These are phyloP conservation scores for Mitosporidium daphniae DNA, from an alignment of 371 early-diverging fungal species.

Conservation along the genomic window DNA sequence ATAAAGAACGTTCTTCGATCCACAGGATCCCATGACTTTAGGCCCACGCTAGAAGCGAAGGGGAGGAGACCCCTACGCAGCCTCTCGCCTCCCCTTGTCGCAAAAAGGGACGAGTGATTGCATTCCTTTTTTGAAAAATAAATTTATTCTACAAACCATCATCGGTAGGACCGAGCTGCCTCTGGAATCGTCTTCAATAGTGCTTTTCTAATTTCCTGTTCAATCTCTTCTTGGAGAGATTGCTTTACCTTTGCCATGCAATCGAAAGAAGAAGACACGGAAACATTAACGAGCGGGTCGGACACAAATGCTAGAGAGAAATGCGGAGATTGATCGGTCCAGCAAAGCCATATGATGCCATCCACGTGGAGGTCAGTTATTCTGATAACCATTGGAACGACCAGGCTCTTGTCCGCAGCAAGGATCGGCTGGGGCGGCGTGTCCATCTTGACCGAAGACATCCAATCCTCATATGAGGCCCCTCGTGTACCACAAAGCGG, in stretches of 20 bases:
- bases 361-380: conserved; percentile 44
- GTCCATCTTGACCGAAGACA: too few relatives aligned
- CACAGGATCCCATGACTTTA: too few relatives aligned
- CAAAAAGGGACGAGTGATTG: too few relatives aligned
- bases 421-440: conserved; percentile 26
- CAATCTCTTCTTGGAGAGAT: conserved; percentile 55
- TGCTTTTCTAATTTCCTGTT: conserved; percentile 47
- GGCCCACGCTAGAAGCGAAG: too few relatives aligned
- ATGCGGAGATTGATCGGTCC: conserved; percentile 53
- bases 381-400: conserved; percentile 66
- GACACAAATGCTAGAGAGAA: conserved; percentile 75
- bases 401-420: conserved; percentile 52
- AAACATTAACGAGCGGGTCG: conserved; percentile 59
- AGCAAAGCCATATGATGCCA: conserved; percentile 60
- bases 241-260: conserved; percentile 33
- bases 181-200: too few relatives aligned
- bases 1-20: too few relatives aligned
- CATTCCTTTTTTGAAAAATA: too few relatives aligned
- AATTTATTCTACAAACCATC: too few relatives aligned
- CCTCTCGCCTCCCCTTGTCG: too few relatives aligned
- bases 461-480: conserved; percentile 1
- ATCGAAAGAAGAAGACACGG: conserved; percentile 69
- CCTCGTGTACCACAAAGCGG: background rate
- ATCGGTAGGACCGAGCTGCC: too few relatives aligned
- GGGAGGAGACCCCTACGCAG: too few relatives aligned